phyloP scores from a whole-genome alignment of 2,329 filamentous ascomycete species.

The Coniella vitis region DNA sequence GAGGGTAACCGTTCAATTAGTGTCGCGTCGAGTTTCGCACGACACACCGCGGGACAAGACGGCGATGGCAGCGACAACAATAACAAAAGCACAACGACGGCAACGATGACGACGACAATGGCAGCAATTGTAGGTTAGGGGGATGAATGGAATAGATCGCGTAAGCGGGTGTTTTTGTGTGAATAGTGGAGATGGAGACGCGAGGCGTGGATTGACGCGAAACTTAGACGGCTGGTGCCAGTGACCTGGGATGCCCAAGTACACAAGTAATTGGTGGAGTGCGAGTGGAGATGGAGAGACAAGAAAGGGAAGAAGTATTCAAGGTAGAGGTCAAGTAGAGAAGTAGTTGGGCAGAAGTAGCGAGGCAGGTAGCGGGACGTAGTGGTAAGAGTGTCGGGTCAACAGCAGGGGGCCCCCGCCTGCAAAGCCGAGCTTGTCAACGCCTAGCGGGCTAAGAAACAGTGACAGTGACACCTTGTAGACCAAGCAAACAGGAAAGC shows the following conservation, averaged over 20 bases:
- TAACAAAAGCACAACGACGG: too few species aligned
- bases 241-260: too few species aligned
- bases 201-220: neutral
- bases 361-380: slow-evolving; percentile 5
- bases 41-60: too few species aligned
- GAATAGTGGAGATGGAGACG: neutral
- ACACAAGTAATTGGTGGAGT: neutral
- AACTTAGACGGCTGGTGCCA: neutral
- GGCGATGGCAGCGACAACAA: too few species aligned
- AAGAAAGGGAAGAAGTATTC: neutral
- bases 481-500: neutral
- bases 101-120: too few species aligned
- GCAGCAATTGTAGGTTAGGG: too few species aligned
- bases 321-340: slow-evolving; percentile 4
- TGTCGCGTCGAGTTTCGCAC: slow-evolving; percentile 5
- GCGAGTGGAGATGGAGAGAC: neutral
- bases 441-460: neutral
- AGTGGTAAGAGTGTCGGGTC: too few species aligned
- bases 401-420: neutral
- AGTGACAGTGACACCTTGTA: neutral
- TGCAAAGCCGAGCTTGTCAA: neutral
- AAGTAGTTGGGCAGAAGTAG: slow-evolving; percentile 11
- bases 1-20: slow-evolving; percentile 3
- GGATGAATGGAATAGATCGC: too few species aligned
- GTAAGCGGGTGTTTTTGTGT: neutral